Evolutionary conservation across 106 monocot genomes (phyloP), one percentile per base, ranked within the genome.

Genomic region (Platanthera zijinensis): DNA sequence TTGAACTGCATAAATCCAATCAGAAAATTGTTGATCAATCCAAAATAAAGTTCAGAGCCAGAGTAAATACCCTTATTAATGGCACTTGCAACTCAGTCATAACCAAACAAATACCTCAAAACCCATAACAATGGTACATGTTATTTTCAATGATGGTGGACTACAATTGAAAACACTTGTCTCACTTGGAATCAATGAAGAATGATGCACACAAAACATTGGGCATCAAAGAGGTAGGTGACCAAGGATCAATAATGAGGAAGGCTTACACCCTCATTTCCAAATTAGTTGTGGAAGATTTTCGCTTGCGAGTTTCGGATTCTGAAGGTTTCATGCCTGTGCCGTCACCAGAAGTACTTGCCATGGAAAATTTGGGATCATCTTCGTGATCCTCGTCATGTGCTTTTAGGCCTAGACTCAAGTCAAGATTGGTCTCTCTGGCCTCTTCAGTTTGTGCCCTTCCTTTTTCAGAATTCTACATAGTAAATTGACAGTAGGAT

Each of bases 391-490:
- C 50, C 8, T 15, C 51, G 21, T 72, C 72, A 72, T 72, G 72
- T 21, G 72, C 39, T 51, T 72, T 72, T 10, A 72, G 48, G 46
- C 50, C 72, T 5, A 72, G 46, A 50, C 72, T 72, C 72, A 72
- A 25, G 14, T 72, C 72, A 72, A 72, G 72, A 72, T 72, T 72
- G 51, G 72, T 72, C 50, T 72, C 72, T 49, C 51, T 72, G 18
- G 50, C 50, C 17, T 72, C 51, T 10, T 49, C 72, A 72, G 14
- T 7, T 21, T 19, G 19, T 21, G 51, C 1, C 6, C 51, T 6
- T 72, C 19, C 72, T 51, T 18, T 72, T 51, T 72, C 72, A 14
- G 51, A 51, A 72, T 19, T 51, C 72, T 72, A 21, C 9, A 39
- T 39, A 51, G 11, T 51, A 10, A 72, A n/a, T 70, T 11, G 32